Evolutionary conservation across 2,329 filamentous ascomycete genomes (phyloP).

Genomic region (Exophiala viscosa): DNA sequence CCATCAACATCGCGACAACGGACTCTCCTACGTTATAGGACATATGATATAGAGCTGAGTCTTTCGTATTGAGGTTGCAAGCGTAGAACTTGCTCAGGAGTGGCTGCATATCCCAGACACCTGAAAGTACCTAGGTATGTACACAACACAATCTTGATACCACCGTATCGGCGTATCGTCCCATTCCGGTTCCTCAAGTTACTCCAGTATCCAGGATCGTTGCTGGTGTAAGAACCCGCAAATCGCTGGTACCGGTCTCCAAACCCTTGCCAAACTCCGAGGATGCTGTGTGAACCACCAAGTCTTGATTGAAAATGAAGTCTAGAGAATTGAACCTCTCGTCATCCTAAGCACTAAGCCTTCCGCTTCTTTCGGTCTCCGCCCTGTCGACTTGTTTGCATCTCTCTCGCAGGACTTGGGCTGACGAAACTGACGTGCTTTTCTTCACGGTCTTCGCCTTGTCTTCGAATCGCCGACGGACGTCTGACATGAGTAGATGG

Average conservation of each 20-base stretch:
- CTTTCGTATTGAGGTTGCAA: constrained; percentile 16
- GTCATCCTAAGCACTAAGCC: constrained; percentile 3
- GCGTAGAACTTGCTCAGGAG: constrained; percentile 2
- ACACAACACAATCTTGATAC: constrained; percentile 2
- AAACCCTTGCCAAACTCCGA: constrained; percentile 2
- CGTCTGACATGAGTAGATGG: constrained; percentile 33
- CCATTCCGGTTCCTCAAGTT: neutral
- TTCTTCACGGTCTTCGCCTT: constrained; percentile 34
- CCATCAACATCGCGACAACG: neutral
- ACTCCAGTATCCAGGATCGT: constrained; percentile 10
- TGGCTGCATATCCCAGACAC: constrained; percentile 7
- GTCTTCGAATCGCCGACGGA: constrained; percentile 31
- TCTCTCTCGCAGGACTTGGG: constrained; percentile 31
- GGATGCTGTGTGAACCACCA: constrained; percentile 5
- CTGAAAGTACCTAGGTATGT: neutral
- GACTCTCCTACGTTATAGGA: neutral
- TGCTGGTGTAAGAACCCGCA: too few relatives aligned
- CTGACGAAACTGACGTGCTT: constrained; percentile 38
- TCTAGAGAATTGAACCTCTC: constrained; percentile 7
- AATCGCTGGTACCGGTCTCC: neutral
- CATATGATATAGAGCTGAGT: constrained; percentile 16
- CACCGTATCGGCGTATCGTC: neutral
- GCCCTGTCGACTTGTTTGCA: constrained; percentile 8
- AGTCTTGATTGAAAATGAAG: constrained; percentile 1
- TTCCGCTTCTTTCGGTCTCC: constrained; percentile 20